Percentiles rank a stretch among this genome's conserved stretches.
These are phyloP conservation scores for Botrytis fabae DNA, from an alignment of 2,329 filamentous ascomycete genomes.

Conservation along the genomic window DNA sequence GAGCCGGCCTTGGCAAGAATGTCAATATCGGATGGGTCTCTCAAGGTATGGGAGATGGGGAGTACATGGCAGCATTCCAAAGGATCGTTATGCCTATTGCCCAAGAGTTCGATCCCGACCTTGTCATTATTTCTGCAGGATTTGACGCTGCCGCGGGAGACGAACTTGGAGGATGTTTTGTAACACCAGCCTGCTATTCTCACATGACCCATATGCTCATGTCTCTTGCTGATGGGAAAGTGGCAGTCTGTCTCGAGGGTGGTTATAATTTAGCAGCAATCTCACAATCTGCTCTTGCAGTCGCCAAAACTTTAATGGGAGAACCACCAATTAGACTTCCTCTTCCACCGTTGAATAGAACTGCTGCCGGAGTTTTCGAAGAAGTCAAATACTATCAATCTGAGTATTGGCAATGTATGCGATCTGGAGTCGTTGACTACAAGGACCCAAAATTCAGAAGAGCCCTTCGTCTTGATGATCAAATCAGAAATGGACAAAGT, in stretches of 20 bases:
- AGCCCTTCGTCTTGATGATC: constrained; percentile 70
- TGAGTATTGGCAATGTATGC: constrained; percentile 85
- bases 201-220: constrained; percentile 99
- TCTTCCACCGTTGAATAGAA: constrained; percentile 57
- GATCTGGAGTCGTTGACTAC: constrained; percentile 62
- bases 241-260: constrained; percentile 91
- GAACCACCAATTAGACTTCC: constrained; percentile 73
- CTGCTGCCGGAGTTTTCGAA: constrained; percentile 56
- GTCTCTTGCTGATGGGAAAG: constrained; percentile 84
- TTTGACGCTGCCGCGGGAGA: constrained; percentile 96
- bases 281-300: constrained; percentile 85
- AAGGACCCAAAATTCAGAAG: constrained; percentile 53
- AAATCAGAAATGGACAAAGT: constrained; percentile 76
- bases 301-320: constrained; percentile 91
- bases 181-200: constrained; percentile 86
- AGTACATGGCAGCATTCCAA: constrained; percentile 96
- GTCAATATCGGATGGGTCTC: constrained; percentile 68
- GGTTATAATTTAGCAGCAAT: constrained; percentile 95
- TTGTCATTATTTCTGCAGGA: constrained; percentile 92
- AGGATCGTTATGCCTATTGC: constrained; percentile 96
- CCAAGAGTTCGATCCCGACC: constrained; percentile 86
- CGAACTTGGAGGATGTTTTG: constrained; percentile 87
- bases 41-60: constrained; percentile 88
- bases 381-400: constrained; percentile 62
- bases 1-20: constrained; percentile 58